Evolutionary conservation across 257 asterid genomes (phyloP), one percentile per base, ranked within the genome.

Genomic region (Rhazya stricta): DNA sequence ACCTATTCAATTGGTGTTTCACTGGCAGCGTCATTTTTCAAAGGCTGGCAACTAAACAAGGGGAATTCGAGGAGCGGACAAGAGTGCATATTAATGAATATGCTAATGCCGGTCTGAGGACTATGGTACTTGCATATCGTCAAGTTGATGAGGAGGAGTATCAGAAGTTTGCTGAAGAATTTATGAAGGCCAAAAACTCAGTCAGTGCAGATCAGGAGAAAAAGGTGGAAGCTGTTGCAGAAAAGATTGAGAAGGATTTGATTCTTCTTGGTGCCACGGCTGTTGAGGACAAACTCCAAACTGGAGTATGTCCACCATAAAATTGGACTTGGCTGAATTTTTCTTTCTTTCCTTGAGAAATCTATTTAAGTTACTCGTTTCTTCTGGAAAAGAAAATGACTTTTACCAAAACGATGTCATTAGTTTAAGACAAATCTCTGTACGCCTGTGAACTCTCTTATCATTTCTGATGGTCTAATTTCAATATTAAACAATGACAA

Each of bases 221-320:
- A 29, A 77, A 75, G 79, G 85, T 87, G 18, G 91, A 88, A 48
- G 83, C 75, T n/a, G 88, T 81, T 71, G 84, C 83, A n/a, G 86
- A 87, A 71, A 84, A 72, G 53, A 80, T 88, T 0, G 96, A 90
- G 76, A 88, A 84, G 77, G 88, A 87, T 76, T 74, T 90, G 89
- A 80, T 90, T 79, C 96, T 90, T 80, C 87, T 90, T 8, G 96
- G 96, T 43, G 94, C 94, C 13, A 88, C 96, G 50, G 94, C 96
- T 2, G 94, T 90, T 37, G 94, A 90, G 77, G 96, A 90, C 78
- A 90, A 87, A 76, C 94, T 90, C 50, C 96, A 90, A 79, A 85
- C 78, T 79, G 94, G 96, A 84, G 96, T 90, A 69, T 39, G 89
- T 23, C 25, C 29, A 25, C 16, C 5, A 50, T 13, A 65, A 51